Evolutionary conservation across 495 filamentous ascomycete genomes (phyloP).

Genomic region (Neurospora africana): DNA sequence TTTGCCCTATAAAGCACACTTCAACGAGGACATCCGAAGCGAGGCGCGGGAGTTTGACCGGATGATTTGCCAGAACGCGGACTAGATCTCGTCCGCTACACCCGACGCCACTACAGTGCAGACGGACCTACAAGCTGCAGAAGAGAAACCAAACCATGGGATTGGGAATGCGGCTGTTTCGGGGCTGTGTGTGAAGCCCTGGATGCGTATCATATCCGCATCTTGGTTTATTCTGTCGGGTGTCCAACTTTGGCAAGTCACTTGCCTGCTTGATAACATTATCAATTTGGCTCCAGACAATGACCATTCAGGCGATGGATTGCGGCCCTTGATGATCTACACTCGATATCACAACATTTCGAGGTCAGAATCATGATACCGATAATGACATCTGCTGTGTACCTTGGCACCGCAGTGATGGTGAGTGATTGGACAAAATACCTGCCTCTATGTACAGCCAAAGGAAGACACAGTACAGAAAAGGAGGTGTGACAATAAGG

Average conservation of each 20-base stretch:
- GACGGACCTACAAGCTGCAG: background rate
- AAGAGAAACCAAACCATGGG: slow-evolving; percentile 7
- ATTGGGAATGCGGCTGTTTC: slow-evolving; percentile 6
- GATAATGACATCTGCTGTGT: background rate
- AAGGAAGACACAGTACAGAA: background rate
- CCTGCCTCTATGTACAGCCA: background rate
- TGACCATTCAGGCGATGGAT: background rate
- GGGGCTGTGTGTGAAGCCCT: background rate
- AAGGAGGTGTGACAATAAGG: background rate
- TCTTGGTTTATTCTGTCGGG: background rate
- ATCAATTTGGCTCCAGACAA: background rate
- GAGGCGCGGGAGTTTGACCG: background rate
- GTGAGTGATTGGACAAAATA: background rate
- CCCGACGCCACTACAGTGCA: slow-evolving; percentile 5
- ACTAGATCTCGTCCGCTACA: slow-evolving; percentile 2
- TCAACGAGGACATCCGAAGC: background rate
- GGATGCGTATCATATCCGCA: background rate
- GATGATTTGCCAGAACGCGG: slow-evolving; percentile 1
- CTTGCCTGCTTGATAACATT: background rate
- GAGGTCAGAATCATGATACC: background rate
- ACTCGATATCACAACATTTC: background rate
- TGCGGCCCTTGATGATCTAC: background rate
- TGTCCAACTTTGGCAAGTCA: background rate
- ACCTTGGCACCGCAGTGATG: background rate
- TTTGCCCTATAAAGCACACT: background rate